Percentiles rank a stretch among this genome's conserved stretches.
phyloP scores from a whole-genome alignment of 305 asterid species.

The Plantago rigida region DNA sequence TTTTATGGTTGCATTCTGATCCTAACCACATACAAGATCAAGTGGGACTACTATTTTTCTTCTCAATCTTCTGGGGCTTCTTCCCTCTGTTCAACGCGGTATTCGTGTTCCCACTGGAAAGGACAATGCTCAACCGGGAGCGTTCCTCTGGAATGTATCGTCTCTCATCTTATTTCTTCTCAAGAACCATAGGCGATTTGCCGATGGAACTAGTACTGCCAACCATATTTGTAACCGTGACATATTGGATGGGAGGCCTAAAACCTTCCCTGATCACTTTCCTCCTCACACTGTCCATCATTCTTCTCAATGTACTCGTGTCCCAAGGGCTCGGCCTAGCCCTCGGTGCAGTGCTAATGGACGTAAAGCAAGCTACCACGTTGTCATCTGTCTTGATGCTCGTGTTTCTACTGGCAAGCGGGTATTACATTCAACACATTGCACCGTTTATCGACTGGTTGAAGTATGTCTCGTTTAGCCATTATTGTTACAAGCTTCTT shows the following conservation, averaged over 20 bases:
- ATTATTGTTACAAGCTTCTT: constrained; percentile 61
- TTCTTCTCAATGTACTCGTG: constrained; percentile 67
- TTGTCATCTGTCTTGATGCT: constrained; percentile 72
- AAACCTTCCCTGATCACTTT: constrained; percentile 55
- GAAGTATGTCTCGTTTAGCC: constrained; percentile 70
- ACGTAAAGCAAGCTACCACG: constrained; percentile 64
- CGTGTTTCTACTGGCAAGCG: constrained; percentile 62
- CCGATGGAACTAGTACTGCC: constrained; percentile 95
- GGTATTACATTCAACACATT: constrained; percentile 71
- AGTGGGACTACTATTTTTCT: constrained; percentile 84
- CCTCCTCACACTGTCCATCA: constrained; percentile 42
- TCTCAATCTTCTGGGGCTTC: constrained; percentile 90
- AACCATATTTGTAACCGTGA: constrained; percentile 47
- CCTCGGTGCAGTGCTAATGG: constrained; percentile 76
- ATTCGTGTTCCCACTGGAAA: constrained; percentile 73
- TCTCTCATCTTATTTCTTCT: constrained; percentile 65
- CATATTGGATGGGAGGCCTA: constrained; percentile 89
- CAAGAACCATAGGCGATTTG: constrained; percentile 58
- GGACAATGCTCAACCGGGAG: constrained; percentile 52
- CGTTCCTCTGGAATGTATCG: constrained; percentile 75
- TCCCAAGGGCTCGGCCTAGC: constrained; percentile 86
- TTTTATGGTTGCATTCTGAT: constrained; percentile 89
- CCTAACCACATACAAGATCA: constrained; percentile 76
- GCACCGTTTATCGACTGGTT: constrained; percentile 61
- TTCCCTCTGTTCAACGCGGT: constrained; percentile 68